Evolutionary conservation across 768 basidiomycete species (phyloP).

Genomic region (Trametopsis cervina): DNA sequence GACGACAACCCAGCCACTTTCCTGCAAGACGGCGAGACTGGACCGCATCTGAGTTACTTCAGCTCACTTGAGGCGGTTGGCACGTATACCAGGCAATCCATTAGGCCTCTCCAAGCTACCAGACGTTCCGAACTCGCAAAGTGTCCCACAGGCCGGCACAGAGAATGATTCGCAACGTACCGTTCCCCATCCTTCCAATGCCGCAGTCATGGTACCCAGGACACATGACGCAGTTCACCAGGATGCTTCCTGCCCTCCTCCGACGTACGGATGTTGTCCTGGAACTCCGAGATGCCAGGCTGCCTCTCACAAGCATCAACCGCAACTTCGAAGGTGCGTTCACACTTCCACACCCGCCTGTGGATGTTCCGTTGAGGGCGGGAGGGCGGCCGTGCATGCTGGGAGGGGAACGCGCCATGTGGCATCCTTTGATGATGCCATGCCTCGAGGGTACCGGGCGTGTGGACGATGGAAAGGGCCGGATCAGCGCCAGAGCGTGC

Average conservation of each 20-base stretch:
- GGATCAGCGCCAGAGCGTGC: neutral
- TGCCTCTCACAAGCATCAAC: constrained; percentile 94
- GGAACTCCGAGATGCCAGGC: constrained; percentile 87
- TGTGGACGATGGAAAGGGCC: neutral
- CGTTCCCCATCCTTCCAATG: constrained; percentile 47
- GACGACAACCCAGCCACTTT: too few species aligned
- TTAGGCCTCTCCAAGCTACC: too few species aligned
- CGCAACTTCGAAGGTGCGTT: constrained; percentile 74
- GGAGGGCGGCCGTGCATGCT: constrained; percentile 2
- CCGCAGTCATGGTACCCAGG: constrained; percentile 95
- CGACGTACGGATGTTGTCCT: constrained; percentile 86
- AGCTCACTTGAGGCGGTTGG: too few species aligned
- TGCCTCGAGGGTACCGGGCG: too few species aligned
- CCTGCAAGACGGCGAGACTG: too few species aligned
- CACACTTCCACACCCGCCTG: constrained; percentile 15
- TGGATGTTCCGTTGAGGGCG: neutral
- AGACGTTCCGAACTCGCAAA: too few species aligned
- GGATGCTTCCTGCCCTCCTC: constrained; percentile 68
- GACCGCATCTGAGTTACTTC: too few species aligned
- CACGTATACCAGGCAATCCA: too few species aligned
- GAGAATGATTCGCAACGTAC: constrained; percentile 29
- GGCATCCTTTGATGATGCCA: neutral
- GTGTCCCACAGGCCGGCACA: too few species aligned
- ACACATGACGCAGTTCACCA: constrained; percentile 87
- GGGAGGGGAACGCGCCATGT: neutral